Conservation (phyloP, 2,329 filamentous ascomycete genomes). For the Diaporthe australafricana region DNA sequence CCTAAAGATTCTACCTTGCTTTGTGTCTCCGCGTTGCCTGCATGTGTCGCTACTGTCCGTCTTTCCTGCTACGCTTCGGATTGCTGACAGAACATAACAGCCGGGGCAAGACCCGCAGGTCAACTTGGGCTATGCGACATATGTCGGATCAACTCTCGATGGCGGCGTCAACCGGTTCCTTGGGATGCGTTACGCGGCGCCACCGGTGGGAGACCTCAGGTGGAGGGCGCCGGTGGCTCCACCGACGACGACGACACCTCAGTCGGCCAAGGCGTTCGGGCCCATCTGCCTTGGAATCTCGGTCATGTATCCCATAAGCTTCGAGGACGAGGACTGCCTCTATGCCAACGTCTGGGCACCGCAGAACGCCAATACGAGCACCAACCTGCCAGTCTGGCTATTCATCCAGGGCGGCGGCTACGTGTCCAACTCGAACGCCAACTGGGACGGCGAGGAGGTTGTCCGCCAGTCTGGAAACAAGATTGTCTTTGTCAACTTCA, state of each 20-base stretch:
- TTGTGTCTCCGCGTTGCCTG: not conserved
- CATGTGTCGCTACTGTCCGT: not conserved
- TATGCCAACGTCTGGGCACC: slow-evolving; percentile 59
- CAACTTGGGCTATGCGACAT: slow-evolving; percentile 37
- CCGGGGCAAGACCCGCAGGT: slow-evolving; percentile 32
- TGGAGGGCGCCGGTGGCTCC: slow-evolving; percentile 63
- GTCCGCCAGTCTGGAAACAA: slow-evolving; percentile 56
- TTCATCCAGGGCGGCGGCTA: slow-evolving; percentile 65
- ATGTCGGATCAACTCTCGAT: slow-evolving; percentile 30
- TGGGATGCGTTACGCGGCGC: slow-evolving; percentile 63
- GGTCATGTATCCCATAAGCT: slow-evolving; percentile 44
- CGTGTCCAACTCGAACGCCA: slow-evolving; percentile 58
- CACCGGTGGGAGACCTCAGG: slow-evolving; percentile 62
- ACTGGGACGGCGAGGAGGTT: slow-evolving; percentile 62
- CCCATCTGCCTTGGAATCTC: slow-evolving; percentile 57
- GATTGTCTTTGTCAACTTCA: slow-evolving; percentile 70
- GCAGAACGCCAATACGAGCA: slow-evolving; percentile 49
- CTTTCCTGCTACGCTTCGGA: not conserved
- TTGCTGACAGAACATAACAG: slow-evolving; percentile 27
- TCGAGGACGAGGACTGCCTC: slow-evolving; percentile 53
- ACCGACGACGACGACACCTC: slow-evolving; percentile 44
- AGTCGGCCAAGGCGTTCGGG: slow-evolving; percentile 55
- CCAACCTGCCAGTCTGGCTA: slow-evolving; percentile 64
- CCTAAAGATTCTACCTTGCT: not conserved
- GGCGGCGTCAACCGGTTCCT: slow-evolving; percentile 56